Evolutionary conservation across 2,329 filamentous ascomycete genomes (phyloP).

Genomic region (Colletotrichum limetticola): DNA sequence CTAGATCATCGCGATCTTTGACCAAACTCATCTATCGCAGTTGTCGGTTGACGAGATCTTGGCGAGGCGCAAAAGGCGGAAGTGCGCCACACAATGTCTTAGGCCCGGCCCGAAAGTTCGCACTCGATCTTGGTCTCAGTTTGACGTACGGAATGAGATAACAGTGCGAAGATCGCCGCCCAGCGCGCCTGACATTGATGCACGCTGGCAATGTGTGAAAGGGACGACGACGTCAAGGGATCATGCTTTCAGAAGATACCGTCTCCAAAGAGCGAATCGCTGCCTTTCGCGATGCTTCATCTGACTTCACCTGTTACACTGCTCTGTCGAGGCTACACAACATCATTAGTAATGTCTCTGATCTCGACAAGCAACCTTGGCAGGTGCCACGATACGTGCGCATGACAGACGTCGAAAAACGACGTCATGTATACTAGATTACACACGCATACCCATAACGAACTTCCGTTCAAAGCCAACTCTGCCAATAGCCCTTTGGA

Average conservation of each 20-base stretch:
- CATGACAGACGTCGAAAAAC: slow-evolving; percentile 22
- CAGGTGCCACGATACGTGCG: too few relatives aligned
- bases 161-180: neutral
- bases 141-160: slow-evolving; percentile 71
- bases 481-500: too few relatives aligned
- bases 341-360: neutral
- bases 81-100: slow-evolving; percentile 67
- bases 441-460: too few relatives aligned
- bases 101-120: slow-evolving; percentile 71
- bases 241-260: too few relatives aligned
- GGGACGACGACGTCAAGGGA: neutral
- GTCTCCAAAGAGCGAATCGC: too few relatives aligned
- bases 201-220: neutral
- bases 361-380: too few relatives aligned
- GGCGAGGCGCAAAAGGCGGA: slow-evolving; percentile 61
- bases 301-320: too few relatives aligned
- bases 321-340: slow-evolving; percentile 22
- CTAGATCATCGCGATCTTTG: neutral
- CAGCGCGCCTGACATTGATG: neutral
- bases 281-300: too few relatives aligned
- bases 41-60: slow-evolving; percentile 68
- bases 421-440: slow-evolving; percentile 27
- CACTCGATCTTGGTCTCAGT: slow-evolving; percentile 70
- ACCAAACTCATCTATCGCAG: slow-evolving; percentile 61
- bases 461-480: too few relatives aligned